These are phyloP conservation scores for Papiliotrema laurentii DNA, from an alignment of 1,284 basidiomycete genomes.

Conservation along the genomic window DNA sequence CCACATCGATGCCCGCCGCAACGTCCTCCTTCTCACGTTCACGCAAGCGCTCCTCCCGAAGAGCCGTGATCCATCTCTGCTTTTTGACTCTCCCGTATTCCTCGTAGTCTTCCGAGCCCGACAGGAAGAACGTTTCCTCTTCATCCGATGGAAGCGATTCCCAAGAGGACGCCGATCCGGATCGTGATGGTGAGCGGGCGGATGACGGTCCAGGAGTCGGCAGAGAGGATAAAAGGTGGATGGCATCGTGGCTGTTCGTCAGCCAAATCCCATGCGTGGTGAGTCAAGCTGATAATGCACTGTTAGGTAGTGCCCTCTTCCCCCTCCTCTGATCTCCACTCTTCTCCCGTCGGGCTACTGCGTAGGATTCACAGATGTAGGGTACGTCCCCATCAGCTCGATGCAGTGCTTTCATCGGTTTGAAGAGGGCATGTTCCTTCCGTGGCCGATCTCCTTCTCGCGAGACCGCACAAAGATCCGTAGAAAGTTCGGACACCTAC, in stretches of 20 bases:
- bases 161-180: constrained; percentile 56
- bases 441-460: too few relatives aligned
- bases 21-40: constrained; percentile 40
- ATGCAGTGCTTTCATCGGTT: too few relatives aligned
- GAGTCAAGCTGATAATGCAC: not conserved
- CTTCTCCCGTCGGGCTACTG: too few relatives aligned
- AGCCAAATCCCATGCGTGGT: not conserved
- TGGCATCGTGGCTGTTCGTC: constrained; percentile 66
- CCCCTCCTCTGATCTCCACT: too few relatives aligned
- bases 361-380: not conserved
- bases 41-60: constrained; percentile 60
- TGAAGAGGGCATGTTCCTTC: too few relatives aligned
- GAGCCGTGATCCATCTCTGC: constrained; percentile 57
- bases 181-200: constrained; percentile 10
- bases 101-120: constrained; percentile 61
- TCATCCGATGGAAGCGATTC: constrained; percentile 73
- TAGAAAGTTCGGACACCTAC: constrained; percentile 20
- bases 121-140: constrained; percentile 74
- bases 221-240: constrained; percentile 60
- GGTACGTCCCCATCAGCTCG: too few relatives aligned
- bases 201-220: constrained; percentile 1
- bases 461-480: not conserved
- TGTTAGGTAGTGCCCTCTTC: not conserved
- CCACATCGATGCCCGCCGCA: constrained; percentile 48
- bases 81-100: constrained; percentile 61